Evolutionary conservation across 2,329 filamentous ascomycete species (phyloP).

Genomic region (Teratosphaeria nubilosa): DNA sequence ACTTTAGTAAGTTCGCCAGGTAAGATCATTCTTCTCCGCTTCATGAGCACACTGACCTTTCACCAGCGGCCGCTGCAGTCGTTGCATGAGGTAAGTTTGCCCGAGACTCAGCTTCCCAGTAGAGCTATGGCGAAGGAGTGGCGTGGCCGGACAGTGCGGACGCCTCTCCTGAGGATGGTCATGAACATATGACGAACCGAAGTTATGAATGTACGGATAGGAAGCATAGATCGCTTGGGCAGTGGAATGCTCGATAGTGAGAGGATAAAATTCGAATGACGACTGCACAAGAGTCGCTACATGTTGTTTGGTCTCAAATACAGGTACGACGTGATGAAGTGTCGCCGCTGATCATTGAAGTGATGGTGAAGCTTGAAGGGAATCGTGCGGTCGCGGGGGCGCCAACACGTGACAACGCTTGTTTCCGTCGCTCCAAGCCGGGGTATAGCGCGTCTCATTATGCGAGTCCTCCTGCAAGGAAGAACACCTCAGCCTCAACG

Average conservation of each 20-base stretch:
- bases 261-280: too few species aligned
- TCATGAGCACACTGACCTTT: neutral
- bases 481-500: neutral
- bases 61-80: neutral
- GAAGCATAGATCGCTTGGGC: too few species aligned
- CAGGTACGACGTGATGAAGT: too few species aligned
- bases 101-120: neutral
- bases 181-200: neutral
- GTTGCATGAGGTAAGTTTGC: neutral
- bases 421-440: too few species aligned
- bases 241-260: too few species aligned
- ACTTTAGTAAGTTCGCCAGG: slow-evolving; percentile 5
- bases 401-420: too few species aligned
- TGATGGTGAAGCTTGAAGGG: too few species aligned
- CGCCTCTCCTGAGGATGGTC: neutral
- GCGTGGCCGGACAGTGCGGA: neutral
- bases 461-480: neutral
- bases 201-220: neutral
- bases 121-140: neutral
- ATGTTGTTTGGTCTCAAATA: too few species aligned
- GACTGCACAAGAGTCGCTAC: too few species aligned
- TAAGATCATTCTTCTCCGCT: neutral
- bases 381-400: too few species aligned
- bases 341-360: too few species aligned
- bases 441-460: too few species aligned